Evolutionary conservation across 2,329 filamentous ascomycete genomes (phyloP), one percentile per base, ranked within the genome.

Genomic region (Apiospora sp.): DNA sequence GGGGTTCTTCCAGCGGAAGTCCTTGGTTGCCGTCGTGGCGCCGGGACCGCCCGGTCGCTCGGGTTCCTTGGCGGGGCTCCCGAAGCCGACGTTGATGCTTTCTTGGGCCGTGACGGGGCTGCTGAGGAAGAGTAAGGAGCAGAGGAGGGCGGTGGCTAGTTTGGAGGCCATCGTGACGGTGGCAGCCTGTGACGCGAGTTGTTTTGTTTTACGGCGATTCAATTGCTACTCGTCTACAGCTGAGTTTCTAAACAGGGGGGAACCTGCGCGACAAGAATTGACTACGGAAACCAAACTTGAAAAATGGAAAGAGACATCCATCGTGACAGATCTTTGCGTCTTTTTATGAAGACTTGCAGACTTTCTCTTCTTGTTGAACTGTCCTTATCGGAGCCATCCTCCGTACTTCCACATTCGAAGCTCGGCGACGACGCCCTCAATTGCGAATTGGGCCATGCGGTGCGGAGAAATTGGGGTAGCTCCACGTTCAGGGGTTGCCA

Each of bases 1-100:
- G 4, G 85, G 84, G 73, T 86, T 77, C 46, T 76, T 74, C 84
- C 84, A 87, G 69, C 79, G 76, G 75, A 86, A 87, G 74, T 81
- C 80, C 41, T 70, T 51, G 68, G 48, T 70, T 22, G 68, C 46
- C 34, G 46, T 70, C 30, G 48, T 10, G 30, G 58, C 58, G 34
- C 58, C 58, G 12, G 48, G 68, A 0, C 68, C 48, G 13, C 27
- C 34, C 4, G 68, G 68, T 19, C 68, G 68, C 67, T 27, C 27
- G 37, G 30, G 3, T n/a, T 16, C 24, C 22, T 70, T 43, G 67
- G 30, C 30, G 46, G 68, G 68, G 30, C 58, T 16, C 4, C 68
- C 68, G 48, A 70, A 70, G n/a, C 68, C 68, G 12, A 70, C 8
- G 46, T 51, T 51, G 48, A 70, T 41, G 12, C 30, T 51, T 3